These are phyloP conservation scores for Rhizophagus sp. DNA, from an alignment of 192 early-diverging fungal species.

Conservation along the genomic window DNA sequence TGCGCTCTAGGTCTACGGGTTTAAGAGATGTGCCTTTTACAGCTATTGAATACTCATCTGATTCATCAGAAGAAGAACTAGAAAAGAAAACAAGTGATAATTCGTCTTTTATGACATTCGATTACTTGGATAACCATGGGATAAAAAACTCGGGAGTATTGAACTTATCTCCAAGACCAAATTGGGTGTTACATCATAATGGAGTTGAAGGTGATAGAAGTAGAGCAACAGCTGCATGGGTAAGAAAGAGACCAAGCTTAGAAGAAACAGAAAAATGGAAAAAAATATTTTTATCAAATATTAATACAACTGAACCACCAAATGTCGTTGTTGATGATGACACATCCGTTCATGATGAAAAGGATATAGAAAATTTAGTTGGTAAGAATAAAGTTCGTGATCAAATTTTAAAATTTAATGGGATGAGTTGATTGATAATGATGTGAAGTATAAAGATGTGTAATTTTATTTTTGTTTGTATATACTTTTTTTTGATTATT, in stretches of 20 bases:
- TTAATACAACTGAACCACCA: not conserved
- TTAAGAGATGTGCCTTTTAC: conserved; percentile 10
- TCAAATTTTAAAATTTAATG: not conserved
- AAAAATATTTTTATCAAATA: conserved; percentile 7
- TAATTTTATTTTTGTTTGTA: no score
- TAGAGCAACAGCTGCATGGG: not conserved
- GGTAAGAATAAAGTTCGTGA: not conserved
- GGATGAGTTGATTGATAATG: not conserved
- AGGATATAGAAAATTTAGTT: not conserved
- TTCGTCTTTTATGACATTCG: conserved; percentile 21
- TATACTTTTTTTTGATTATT: not conserved
- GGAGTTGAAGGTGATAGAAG: not conserved
- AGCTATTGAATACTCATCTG: not conserved
- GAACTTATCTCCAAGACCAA: conserved; percentile 9
- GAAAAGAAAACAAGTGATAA: not conserved
- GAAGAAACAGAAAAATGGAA: conserved; percentile 27
- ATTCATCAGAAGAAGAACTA: not conserved
- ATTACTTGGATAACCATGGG: conserved; percentile 15
- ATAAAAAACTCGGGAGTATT: conserved; percentile 10
- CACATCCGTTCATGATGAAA: not conserved
- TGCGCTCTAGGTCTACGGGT: conserved; percentile 7
- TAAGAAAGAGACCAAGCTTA: conserved; percentile 12
- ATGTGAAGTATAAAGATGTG: no score
- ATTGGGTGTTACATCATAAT: conserved; percentile 21
- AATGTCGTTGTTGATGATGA: not conserved